phyloP scores from a whole-genome alignment of 805 yeast genomes.

The Cyberlindnera mississippiensis region DNA sequence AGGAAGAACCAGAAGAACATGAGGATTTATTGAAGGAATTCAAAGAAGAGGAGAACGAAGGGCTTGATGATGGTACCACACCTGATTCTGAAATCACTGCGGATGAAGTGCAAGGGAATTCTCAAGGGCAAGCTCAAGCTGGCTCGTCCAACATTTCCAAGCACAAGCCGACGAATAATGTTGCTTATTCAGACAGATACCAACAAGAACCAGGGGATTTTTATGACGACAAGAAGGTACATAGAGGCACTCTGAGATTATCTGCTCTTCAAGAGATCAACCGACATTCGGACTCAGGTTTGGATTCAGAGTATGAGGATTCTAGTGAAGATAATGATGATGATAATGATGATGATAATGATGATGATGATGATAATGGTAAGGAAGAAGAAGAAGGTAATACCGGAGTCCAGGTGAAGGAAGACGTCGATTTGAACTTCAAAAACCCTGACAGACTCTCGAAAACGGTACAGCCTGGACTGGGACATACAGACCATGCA shows the following conservation, averaged over 20 bases:
- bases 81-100: no score
- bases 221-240: constrained; percentile 2
- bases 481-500: no score
- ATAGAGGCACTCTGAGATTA: no score
- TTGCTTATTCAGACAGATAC: constrained; percentile 31
- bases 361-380: not conserved
- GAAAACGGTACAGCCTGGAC: no score
- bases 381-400: constrained; percentile 1
- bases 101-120: no score
- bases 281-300: no score
- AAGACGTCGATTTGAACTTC: not conserved
- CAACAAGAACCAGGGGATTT: constrained; percentile 27
- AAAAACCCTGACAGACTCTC: not conserved
- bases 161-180: constrained; percentile 8
- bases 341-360: constrained; percentile 1
- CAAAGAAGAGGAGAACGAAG: not conserved
- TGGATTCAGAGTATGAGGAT: not conserved
- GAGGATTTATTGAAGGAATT: no score
- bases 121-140: constrained; percentile 4
- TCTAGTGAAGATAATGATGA: not conserved
- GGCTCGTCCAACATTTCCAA: constrained; percentile 8
- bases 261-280: no score
- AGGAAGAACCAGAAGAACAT: not conserved
- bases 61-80: not conserved
- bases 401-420: no score